phyloP scores from a whole-genome alignment of 495 filamentous ascomycete genomes.

The Aspergillus avenaceus region DNA sequence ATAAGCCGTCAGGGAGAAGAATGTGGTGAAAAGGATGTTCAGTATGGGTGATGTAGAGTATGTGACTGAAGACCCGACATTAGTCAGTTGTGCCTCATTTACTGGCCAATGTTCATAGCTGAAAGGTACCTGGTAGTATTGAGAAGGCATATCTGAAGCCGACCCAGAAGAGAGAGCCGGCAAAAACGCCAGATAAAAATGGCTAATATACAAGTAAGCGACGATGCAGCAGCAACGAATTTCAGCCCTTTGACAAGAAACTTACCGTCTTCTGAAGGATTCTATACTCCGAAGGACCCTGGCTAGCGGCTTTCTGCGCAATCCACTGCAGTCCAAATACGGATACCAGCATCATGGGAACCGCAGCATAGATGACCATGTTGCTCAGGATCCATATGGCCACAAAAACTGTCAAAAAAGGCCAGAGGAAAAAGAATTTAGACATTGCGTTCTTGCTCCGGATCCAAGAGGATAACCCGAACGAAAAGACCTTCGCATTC shows the following conservation, averaged over 20 bases:
- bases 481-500: conserved; percentile 54
- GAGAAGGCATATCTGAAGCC: conserved; percentile 67
- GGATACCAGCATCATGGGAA: conserved; percentile 64
- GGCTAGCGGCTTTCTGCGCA: conserved; percentile 70
- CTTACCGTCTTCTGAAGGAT: conserved; percentile 81
- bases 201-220: conserved; percentile 51
- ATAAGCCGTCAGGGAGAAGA: conserved; percentile 64
- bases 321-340: conserved; percentile 74
- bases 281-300: conserved; percentile 80
- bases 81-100: not conserved
- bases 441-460: conserved; percentile 75
- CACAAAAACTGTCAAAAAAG: conserved; percentile 68
- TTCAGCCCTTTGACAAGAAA: conserved; percentile 5
- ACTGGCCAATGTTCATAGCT: not conserved
- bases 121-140: conserved; percentile 61
- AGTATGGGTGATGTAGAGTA: conserved; percentile 59
- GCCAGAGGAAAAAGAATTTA: conserved; percentile 89
- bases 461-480: conserved; percentile 49
- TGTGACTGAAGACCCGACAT: conserved; percentile 45
- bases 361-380: conserved; percentile 66
- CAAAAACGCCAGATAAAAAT: conserved; percentile 90
- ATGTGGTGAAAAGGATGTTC: conserved; percentile 68
- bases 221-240: not conserved
- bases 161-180: conserved; percentile 80
- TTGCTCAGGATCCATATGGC: conserved; percentile 68